Evolutionary conservation across 2,329 filamentous ascomycete species (phyloP), one percentile per base, ranked within the genome.

Genomic region (Ramularia collo-cygni): DNA sequence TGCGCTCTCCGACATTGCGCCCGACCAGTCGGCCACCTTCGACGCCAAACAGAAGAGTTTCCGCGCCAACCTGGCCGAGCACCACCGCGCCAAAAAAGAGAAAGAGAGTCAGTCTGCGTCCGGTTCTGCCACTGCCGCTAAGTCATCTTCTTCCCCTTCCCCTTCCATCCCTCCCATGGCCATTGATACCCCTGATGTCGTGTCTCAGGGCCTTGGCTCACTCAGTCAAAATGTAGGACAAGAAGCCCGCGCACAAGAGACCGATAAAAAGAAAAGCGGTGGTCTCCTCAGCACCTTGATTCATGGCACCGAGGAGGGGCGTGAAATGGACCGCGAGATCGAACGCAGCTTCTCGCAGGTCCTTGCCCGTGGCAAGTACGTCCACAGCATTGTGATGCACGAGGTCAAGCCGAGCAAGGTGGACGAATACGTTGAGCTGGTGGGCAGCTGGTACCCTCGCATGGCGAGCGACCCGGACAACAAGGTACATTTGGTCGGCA

Each of bases 371-470:
- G 92, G 92, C 60, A 98, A 98, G 70, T 98, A 98, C 59, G 89
- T 98, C 39, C 92, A 98, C 67, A 93, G 88, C 33, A 95, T 98
- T 63, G 88, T 95, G 43, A 87, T 95, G 60, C 92, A 98, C 70
- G 79, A 93, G 47, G 92, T 98, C 51, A 88, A 93, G 69, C 88
- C 89, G 46, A 88, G 95, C 57, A 92, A 87, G 68, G 85, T 95
- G 33, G 88, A 95, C 48, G 90, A 96, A 59, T 98, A 98, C 60
- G 81, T 90, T 37, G 75, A 90, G 43, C 73, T 96, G 35, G 86
- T 96, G 10, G 87, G 92, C 44, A 73, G 76, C 27, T 96, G 87
- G 84, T 98, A 98, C 60, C 90, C 92, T 7, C 79, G 77, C 60
- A 88, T 96, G 75, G 92, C 92, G 32, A 74, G 76, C 44, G 75